Percentiles rank a stretch among this genome's conserved stretches.
These are phyloP conservation scores for Nicotiana undulata DNA, from an alignment of 257 asterid species.

Conservation along the genomic window DNA sequence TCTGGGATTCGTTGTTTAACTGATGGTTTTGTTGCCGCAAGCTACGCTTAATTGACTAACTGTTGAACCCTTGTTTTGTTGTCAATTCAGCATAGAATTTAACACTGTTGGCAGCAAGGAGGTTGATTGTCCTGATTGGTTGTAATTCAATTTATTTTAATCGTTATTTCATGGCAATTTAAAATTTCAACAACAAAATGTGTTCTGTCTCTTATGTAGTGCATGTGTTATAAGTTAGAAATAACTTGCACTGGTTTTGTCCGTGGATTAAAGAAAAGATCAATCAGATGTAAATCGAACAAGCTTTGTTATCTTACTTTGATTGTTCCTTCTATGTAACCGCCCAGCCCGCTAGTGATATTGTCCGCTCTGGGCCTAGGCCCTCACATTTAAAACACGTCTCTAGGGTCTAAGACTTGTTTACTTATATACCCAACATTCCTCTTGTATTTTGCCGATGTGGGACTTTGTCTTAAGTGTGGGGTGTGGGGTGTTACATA, in stretches of 20 bases:
- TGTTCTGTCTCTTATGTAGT: neutral
- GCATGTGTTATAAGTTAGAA: neutral
- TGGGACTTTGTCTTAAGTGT: too few relatives aligned
- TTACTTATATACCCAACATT: too few relatives aligned
- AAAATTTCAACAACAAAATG: neutral
- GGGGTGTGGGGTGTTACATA: too few relatives aligned
- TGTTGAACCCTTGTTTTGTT: neutral
- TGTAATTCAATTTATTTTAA: neutral
- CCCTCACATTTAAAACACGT: too few relatives aligned
- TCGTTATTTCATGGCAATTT: neutral
- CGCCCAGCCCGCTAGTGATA: too few relatives aligned
- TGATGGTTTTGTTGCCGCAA: neutral
- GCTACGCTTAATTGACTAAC: neutral
- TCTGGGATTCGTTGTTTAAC: neutral
- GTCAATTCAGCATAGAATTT: too few relatives aligned
- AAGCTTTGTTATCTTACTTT: neutral
- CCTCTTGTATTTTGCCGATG: too few relatives aligned
- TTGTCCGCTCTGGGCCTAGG: too few relatives aligned
- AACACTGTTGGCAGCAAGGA: too few relatives aligned
- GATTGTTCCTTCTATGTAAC: neutral
- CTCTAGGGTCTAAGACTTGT: too few relatives aligned
- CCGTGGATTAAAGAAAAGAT: neutral
- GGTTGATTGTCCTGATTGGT: neutral
- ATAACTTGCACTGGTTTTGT: neutral
- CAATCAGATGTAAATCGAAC: neutral